Percentiles rank a stretch among this genome's conserved stretches.
phyloP scores from a whole-genome alignment of 306 rosid genomes.

The Medicago arabica region DNA sequence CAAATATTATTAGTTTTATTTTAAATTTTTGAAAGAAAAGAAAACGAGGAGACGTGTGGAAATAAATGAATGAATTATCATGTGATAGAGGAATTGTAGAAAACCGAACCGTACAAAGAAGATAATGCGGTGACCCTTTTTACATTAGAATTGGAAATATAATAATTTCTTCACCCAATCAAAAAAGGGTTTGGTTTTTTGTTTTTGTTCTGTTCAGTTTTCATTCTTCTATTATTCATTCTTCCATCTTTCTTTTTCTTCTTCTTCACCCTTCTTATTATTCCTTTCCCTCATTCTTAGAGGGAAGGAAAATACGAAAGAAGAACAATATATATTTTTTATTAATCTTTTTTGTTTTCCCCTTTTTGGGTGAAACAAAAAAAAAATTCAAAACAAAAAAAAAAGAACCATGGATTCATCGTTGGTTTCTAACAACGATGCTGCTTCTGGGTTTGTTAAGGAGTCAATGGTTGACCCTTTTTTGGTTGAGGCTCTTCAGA shows the following conservation, averaged over 20 bases:
- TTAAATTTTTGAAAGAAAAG: no score
- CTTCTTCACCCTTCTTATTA: constrained; percentile 42
- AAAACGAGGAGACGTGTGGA: no score
- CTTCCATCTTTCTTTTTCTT: constrained; percentile 45
- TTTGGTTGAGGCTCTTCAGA: constrained; percentile 91
- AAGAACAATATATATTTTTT: constrained; percentile 5
- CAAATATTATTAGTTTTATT: no score
- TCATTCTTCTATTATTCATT: constrained; percentile 30
- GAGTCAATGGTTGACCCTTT: constrained; percentile 88
- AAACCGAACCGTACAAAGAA: constrained; percentile 32
- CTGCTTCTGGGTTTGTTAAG: constrained; percentile 52
- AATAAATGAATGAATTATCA: background rate
- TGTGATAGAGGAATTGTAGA: constrained; percentile 20
- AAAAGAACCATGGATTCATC: constrained; percentile 56
- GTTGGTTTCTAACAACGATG: constrained; percentile 50
- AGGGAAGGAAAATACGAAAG: constrained; percentile 28
- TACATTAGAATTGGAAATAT: no score
- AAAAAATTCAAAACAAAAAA: no score
- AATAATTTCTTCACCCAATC: background rate
- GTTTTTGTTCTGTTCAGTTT: constrained; percentile 25
- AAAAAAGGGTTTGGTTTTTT: background rate
- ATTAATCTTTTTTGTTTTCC: background rate
- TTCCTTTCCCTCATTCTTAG: constrained; percentile 42
- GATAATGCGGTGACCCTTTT: constrained; percentile 41
- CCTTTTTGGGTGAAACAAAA: constrained; percentile 26